Percentiles rank a stretch among this genome's conserved stretches.
Evolutionary conservation across 306 rosid genomes (phyloP).

Genomic region (Citrullus colocynthis): DNA sequence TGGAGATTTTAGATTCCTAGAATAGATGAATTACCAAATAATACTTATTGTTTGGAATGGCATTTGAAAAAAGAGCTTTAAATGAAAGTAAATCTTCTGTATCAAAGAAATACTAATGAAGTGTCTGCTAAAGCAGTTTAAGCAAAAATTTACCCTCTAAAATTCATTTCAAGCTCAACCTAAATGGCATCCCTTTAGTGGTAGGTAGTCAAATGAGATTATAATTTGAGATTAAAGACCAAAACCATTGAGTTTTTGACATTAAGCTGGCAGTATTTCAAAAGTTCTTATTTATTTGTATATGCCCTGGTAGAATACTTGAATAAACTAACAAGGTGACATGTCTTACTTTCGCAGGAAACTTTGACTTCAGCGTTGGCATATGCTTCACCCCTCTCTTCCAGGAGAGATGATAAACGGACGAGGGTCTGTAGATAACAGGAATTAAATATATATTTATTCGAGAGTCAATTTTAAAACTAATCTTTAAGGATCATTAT

Average conservation of each 20-base stretch:
- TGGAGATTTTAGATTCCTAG: background rate
- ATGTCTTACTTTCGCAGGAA: conserved; percentile 48
- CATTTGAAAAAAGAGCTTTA: background rate
- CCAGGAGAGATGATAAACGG: conserved; percentile 62
- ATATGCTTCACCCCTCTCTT: conserved; percentile 65
- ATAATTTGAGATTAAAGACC: background rate
- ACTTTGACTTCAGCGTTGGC: conserved; percentile 74
- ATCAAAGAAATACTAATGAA: background rate
- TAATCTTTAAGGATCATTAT: background rate
- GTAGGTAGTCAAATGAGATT: background rate
- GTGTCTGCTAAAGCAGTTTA: background rate
- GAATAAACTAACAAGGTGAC: background rate
- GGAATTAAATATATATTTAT: background rate
- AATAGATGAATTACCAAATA: background rate
- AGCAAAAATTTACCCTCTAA: background rate
- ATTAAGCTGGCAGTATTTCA: background rate
- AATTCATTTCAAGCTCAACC: background rate
- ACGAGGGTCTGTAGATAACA: conserved; percentile 45
- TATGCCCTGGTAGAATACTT: background rate
- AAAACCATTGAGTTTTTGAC: background rate
- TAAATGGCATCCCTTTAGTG: background rate
- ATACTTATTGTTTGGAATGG: background rate
- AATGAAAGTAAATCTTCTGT: background rate
- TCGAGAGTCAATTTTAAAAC: background rate
- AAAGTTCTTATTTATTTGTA: background rate